Percentiles rank a stretch among this genome's conserved stretches.
Evolutionary conservation across 228 moss, liverwort and hornwort genomes (phyloP).

Genomic region (Sphagnum magellanicum): DNA sequence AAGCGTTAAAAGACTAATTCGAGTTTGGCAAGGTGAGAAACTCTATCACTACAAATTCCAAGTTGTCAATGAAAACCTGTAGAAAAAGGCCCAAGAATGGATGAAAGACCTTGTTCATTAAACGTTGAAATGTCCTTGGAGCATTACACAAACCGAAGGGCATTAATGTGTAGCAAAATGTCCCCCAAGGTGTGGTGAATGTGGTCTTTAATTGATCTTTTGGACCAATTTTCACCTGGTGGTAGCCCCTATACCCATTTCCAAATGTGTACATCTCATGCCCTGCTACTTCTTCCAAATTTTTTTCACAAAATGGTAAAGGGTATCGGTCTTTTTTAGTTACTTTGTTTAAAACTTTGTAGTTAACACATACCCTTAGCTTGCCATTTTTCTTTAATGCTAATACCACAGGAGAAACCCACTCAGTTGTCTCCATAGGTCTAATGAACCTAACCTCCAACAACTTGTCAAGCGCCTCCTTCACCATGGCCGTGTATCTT

Average conservation of each 20-base stretch:
- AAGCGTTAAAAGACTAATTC: constrained; percentile 2
- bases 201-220: neutral
- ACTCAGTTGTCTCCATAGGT: too few species aligned
- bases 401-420: too few species aligned
- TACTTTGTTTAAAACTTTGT: too few species aligned
- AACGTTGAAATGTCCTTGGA: neutral
- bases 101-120: neutral
- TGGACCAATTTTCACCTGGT: neutral
- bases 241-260: neutral
- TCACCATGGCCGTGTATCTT: too few species aligned
- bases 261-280: constrained; percentile 3
- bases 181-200: constrained; percentile 3
- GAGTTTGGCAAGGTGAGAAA: neutral
- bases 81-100: constrained; percentile 1
- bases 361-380: too few species aligned
- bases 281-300: neutral
- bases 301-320: too few species aligned
- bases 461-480: too few species aligned
- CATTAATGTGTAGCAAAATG: neutral
- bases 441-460: too few species aligned
- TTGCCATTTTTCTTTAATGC: too few species aligned
- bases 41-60: neutral
- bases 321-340: too few species aligned
- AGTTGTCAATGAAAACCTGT: constrained; percentile 13
- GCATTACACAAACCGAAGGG: neutral